Evolutionary conservation across 371 early-diverging fungal species (phyloP).

Genomic region (Lichtheimia hyalospora): DNA sequence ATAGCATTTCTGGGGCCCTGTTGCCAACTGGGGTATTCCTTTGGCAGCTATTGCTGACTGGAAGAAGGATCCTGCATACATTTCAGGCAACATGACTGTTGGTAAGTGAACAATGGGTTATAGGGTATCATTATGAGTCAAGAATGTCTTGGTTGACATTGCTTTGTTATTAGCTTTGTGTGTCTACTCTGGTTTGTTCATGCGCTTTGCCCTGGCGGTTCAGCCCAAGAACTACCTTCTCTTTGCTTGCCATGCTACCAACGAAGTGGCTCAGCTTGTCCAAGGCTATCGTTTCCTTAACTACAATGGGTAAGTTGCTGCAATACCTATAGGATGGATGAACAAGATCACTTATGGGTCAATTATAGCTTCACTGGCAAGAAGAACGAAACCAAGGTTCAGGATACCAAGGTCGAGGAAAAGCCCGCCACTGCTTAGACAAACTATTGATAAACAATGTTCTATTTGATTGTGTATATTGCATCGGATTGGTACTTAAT

Average conservation of each 20-base stretch:
- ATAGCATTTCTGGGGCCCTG: conserved; percentile 92
- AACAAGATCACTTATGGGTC: neutral
- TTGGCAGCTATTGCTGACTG: conserved; percentile 94
- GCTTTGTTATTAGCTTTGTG: conserved; percentile 47
- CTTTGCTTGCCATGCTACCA: conserved; percentile 91
- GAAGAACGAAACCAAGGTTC: neutral
- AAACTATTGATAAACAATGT: neutral
- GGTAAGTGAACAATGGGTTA: conserved; percentile 40
- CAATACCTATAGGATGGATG: no score
- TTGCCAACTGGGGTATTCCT: conserved; percentile 98
- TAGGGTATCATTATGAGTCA: neutral
- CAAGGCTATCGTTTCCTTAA: conserved; percentile 87
- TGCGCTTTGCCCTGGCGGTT: conserved; percentile 96
- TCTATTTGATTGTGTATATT: no score
- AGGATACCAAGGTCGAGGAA: conserved; percentile 2
- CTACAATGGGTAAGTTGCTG: conserved; percentile 57
- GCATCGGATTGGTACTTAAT: no score
- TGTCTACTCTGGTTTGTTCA: conserved; percentile 89
- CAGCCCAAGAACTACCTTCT: conserved; percentile 89
- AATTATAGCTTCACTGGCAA: no score
- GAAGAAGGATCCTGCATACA: conserved; percentile 88
- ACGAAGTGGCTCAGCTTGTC: conserved; percentile 82
- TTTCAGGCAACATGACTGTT: conserved; percentile 93
- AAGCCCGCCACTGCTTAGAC: conserved; percentile 5
- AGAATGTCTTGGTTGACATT: neutral